phyloP scores from a whole-genome alignment of 2,329 filamentous ascomycete species.

The Microdochium paspali region DNA sequence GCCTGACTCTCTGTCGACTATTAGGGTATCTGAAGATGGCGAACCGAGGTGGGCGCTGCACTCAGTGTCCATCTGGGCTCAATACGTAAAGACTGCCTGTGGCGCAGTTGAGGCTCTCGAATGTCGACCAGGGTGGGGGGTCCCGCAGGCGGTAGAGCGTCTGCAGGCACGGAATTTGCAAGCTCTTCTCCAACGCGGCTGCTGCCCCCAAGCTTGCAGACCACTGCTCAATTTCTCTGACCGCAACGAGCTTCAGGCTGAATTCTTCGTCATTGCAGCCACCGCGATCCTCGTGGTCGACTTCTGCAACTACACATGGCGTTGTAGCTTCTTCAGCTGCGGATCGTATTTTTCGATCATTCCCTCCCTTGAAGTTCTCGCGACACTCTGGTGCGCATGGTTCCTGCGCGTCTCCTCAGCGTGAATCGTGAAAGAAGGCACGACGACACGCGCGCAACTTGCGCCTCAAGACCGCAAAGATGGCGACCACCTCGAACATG shows the following conservation, averaged over 20 bases:
- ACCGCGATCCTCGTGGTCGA: background rate
- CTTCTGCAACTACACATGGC: background rate
- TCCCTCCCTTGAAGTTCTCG: too few relatives aligned
- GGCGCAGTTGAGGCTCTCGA: background rate
- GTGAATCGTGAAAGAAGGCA: background rate
- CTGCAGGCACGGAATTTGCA: background rate
- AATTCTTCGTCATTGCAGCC: background rate
- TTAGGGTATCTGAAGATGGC: too few relatives aligned
- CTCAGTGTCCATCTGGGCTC: too few relatives aligned
- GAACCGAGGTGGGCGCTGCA: too few relatives aligned
- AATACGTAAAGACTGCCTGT: background rate
- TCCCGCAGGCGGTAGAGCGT: too few relatives aligned
- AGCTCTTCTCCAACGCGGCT: too few relatives aligned
- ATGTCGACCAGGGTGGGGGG: background rate
- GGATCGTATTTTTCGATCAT: background rate
- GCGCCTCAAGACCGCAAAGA: slow-evolving; percentile 32
- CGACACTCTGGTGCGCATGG: too few relatives aligned
- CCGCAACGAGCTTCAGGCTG: background rate
- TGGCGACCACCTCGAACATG: slow-evolving; percentile 98
- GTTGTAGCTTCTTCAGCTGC: background rate
- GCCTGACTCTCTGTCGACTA: too few relatives aligned
- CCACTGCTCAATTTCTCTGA: background rate
- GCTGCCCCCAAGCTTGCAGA: background rate
- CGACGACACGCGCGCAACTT: slow-evolving; percentile 18
- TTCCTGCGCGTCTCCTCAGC: background rate